Evolutionary conservation across 2,329 filamentous ascomycete genomes (phyloP).

Genomic region (Penicillium brevicompactum): DNA sequence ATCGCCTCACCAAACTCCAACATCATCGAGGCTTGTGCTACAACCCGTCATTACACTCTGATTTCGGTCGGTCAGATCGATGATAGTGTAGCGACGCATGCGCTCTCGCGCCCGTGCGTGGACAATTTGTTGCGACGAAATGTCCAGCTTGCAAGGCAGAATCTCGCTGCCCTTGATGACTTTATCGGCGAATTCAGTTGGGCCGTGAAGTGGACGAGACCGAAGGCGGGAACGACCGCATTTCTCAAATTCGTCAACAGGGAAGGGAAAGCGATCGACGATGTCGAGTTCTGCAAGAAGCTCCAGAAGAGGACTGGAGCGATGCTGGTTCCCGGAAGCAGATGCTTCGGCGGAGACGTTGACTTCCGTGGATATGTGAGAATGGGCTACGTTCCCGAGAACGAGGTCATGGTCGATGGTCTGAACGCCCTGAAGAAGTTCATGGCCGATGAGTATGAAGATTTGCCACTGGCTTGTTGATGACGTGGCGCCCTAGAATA

Average conservation of each 20-base stretch:
- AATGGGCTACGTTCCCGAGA: slow-evolving; percentile 73
- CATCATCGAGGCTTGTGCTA: slow-evolving; percentile 63
- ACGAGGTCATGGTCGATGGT: slow-evolving; percentile 65
- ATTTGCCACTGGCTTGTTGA: slow-evolving; percentile 20
- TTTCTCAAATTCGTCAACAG: slow-evolving; percentile 66
- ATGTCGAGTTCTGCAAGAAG: slow-evolving; percentile 67
- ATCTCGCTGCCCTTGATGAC: slow-evolving; percentile 61
- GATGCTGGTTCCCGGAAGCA: slow-evolving; percentile 70
- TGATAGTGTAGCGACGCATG: slow-evolving; percentile 71
- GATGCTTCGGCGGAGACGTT: slow-evolving; percentile 66
- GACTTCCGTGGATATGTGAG: slow-evolving; percentile 74
- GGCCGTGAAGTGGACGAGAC: slow-evolving; percentile 66
- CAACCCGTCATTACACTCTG: slow-evolving; percentile 73
- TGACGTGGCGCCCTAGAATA: slow-evolving; percentile 18
- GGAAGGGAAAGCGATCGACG: slow-evolving; percentile 64
- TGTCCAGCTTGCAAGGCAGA: slow-evolving; percentile 63
- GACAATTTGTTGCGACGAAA: slow-evolving; percentile 62
- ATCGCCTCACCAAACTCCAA: slow-evolving; percentile 62
- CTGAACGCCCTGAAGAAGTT: slow-evolving; percentile 57
- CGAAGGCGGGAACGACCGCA: slow-evolving; percentile 74
- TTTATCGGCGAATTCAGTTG: slow-evolving; percentile 64
- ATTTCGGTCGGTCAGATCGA: slow-evolving; percentile 78
- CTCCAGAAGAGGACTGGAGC: slow-evolving; percentile 68
- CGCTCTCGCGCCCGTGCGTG: slow-evolving; percentile 63
- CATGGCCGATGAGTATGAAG: slow-evolving; percentile 56